These are phyloP conservation scores for Penicillium freii DNA, from an alignment of 2,329 filamentous ascomycete species.

Conservation along the genomic window DNA sequence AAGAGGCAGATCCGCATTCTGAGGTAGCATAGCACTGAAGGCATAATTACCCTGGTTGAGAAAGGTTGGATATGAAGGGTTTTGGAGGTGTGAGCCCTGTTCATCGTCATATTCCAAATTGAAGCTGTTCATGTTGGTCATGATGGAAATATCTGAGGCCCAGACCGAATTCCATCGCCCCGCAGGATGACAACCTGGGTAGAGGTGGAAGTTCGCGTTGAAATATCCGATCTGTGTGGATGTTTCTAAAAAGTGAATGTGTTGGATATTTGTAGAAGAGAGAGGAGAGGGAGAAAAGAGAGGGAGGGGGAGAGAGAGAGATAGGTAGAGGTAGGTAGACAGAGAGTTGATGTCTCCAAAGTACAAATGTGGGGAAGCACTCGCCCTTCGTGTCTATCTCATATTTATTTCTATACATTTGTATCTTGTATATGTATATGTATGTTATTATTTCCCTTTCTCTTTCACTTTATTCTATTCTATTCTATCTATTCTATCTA, in stretches of 20 bases:
- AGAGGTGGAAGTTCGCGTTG: too few species aligned
- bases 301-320: not conserved
- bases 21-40: slow-evolving; percentile 19
- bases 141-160: not conserved
- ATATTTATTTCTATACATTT: too few species aligned
- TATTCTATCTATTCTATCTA: not conserved
- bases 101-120: slow-evolving; percentile 19
- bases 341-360: not conserved
- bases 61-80: slow-evolving; percentile 20
- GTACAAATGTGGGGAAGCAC: not conserved
- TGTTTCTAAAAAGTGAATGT: not conserved
- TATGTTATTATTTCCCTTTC: not conserved
- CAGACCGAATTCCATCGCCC: not conserved
- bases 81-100: slow-evolving; percentile 6
- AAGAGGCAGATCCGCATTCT: slow-evolving; percentile 17
- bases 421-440: too few species aligned
- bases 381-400: not conserved
- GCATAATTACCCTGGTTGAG: slow-evolving; percentile 15
- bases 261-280: not conserved
- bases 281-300: not conserved
- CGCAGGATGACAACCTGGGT: not conserved
- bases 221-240: not conserved
- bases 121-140: slow-evolving; percentile 18
- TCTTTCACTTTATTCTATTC: not conserved
- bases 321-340: not conserved